These are phyloP conservation scores for Breynia disticha DNA, from an alignment of 441 rosid species.

Conservation along the genomic window DNA sequence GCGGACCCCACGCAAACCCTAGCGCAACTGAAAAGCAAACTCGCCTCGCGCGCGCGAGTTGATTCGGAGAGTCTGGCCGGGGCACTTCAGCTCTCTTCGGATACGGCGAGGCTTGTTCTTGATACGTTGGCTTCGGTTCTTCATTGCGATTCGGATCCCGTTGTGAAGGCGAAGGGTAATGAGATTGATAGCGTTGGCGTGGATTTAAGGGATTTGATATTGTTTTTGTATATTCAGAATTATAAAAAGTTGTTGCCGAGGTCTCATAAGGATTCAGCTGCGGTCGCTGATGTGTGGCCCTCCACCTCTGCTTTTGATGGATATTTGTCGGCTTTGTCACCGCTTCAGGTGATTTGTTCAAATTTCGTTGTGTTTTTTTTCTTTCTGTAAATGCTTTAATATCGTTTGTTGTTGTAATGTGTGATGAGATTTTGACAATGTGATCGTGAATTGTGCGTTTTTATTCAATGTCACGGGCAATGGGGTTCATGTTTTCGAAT, in stretches of 20 bases:
- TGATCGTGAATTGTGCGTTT: no score
- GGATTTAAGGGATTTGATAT: conserved; percentile 71
- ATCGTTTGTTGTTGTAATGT: no score
- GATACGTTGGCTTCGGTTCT: conserved; percentile 81
- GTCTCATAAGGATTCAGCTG: conserved; percentile 82
- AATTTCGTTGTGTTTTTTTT: no score
- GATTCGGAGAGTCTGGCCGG: conserved; percentile 60
- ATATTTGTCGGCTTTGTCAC: conserved; percentile 82
- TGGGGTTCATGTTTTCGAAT: no score
- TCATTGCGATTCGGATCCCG: conserved; percentile 63
- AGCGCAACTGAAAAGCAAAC: conserved; percentile 56
- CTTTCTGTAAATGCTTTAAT: no score
- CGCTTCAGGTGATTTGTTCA: conserved; percentile 69
- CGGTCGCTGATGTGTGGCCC: conserved; percentile 98
- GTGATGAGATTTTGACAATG: no score
- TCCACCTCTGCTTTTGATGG: conserved; percentile 98
- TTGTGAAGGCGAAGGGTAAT: conserved; percentile 40
- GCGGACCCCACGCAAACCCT: conserved; percentile 78
- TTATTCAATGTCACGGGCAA: no score
- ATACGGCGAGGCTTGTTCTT: conserved; percentile 76
- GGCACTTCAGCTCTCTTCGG: conserved; percentile 78
- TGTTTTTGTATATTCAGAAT: conserved; percentile 86
- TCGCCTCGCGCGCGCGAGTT: conserved; percentile 43
- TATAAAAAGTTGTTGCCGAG: conserved; percentile 86
- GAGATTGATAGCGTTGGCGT: conserved; percentile 62